Percentiles rank a stretch among this genome's conserved stretches.
phyloP scores from a whole-genome alignment of 805 yeast genomes.

The Sungouiella blattae region DNA sequence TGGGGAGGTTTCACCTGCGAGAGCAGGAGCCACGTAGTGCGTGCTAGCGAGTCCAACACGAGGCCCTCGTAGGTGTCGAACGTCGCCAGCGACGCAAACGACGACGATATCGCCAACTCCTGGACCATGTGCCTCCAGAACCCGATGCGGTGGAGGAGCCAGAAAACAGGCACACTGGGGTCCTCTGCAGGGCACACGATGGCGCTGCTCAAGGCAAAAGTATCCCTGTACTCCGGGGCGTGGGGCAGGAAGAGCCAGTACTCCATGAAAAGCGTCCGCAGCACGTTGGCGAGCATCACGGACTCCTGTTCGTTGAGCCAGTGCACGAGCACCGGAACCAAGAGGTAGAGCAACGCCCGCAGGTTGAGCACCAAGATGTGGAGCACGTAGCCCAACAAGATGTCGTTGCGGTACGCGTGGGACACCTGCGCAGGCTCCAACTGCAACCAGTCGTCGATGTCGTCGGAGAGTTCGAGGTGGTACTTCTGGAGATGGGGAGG shows the following conservation, averaged over 20 bases:
- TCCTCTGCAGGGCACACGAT: constrained; percentile 1
- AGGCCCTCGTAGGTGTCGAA: constrained; percentile 18
- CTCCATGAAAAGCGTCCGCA: constrained; percentile 10
- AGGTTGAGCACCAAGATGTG: constrained; percentile 34
- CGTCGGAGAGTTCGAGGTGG: constrained; percentile 25
- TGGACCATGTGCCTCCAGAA: constrained; percentile 28
- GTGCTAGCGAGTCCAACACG: constrained; percentile 21
- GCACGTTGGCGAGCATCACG: constrained; percentile 1
- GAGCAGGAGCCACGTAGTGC: constrained; percentile 15
- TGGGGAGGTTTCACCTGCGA: constrained; percentile 2
- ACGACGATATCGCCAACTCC: constrained; percentile 3
- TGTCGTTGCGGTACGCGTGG: constrained; percentile 18
- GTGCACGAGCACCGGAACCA: constrained; percentile 34
- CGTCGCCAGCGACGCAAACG: constrained; percentile 7
- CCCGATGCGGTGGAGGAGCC: constrained; percentile 24
- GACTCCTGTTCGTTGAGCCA: constrained; percentile 31
- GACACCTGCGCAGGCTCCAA: constrained; percentile 27
- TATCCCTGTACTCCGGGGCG: constrained; percentile 10
- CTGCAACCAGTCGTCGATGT: constrained; percentile 35
- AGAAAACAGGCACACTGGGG: constrained; percentile 18
- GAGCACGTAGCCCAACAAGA: constrained; percentile 32
- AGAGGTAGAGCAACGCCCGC: constrained; percentile 25
- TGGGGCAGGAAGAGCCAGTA: constrained; percentile 12
- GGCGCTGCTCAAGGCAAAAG: constrained; percentile 4
- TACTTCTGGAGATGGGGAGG: constrained; percentile 21